Conservation (phyloP, 345 rosid genomes). For the Salix exigua region DNA sequence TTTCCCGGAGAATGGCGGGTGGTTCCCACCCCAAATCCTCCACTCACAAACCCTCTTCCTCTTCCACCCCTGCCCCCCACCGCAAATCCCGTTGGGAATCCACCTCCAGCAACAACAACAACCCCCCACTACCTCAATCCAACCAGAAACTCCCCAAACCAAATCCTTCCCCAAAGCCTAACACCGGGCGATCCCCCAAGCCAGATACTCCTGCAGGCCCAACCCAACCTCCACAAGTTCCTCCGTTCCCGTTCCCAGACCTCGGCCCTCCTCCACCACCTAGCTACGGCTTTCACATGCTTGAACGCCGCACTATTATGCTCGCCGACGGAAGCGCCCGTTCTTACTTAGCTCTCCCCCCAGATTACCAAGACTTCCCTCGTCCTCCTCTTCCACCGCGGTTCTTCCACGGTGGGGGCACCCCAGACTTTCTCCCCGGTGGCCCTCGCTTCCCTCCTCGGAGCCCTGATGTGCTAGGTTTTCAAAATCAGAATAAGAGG, state of each 20-base stretch:
- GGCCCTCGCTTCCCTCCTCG: conserved; percentile 18
- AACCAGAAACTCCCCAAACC: conserved; percentile 23
- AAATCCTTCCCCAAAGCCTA: conserved; percentile 38
- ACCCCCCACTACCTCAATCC: conserved; percentile 20
- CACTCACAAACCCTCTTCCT: conserved; percentile 29
- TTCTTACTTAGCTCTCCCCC: conserved; percentile 92
- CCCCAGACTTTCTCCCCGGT: neutral
- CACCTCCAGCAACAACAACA: conserved; percentile 13
- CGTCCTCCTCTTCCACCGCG: conserved; percentile 18
- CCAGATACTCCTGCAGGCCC: neutral
- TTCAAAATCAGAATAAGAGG: conserved; percentile 50
- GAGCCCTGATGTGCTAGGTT: conserved; percentile 52
- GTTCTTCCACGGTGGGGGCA: conserved; percentile 16
- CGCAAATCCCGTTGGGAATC: conserved; percentile 69
- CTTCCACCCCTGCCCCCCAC: conserved; percentile 31
- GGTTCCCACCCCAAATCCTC: conserved; percentile 45
- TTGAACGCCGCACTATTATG: conserved; percentile 75
- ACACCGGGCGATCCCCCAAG: conserved; percentile 33
- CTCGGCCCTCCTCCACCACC: conserved; percentile 74
- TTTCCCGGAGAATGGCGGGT: conserved; percentile 45
- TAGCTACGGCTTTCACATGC: conserved; percentile 88
- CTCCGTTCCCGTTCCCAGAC: conserved; percentile 48
- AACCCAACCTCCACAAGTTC: conserved; percentile 18
- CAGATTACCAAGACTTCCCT: conserved; percentile 75
- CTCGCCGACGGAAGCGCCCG: conserved; percentile 91